Evolutionary conservation across 2,329 filamentous ascomycete genomes (phyloP), one percentile per base, ranked within the genome.

Genomic region (Neofusicoccum ribis): DNA sequence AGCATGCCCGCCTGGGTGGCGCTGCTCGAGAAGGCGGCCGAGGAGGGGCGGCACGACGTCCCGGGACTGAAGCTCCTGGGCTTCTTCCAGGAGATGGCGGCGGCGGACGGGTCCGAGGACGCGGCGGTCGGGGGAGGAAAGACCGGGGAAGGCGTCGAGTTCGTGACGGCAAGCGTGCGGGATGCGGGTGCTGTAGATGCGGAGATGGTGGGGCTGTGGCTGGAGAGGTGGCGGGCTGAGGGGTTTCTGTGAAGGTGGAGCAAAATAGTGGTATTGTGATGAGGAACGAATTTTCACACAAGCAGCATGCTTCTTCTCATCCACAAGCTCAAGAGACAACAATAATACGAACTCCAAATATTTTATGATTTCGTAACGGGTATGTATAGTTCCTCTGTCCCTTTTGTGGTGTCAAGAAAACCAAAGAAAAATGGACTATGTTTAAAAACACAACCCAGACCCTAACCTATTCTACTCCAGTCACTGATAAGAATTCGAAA

Each of bases 31-130:
- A 60, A 47, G 8, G 20, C 20, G 4, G 59, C 50, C 3, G 50
- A 63, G 8, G 39, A 37, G 8, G 39, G 56, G 31, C 36, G 17
- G 11, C 4, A 43, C 11, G 15, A 41, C 36, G 51, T 65, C 12
- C 66, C 66, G 5, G 66, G 66, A 8, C 44, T 61, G 12, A 65
- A 66, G 66, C 51, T 67, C 3, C 59, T 67, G 3, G 59, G 63
- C 8, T 67, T 67, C 47, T 67, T 67, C 47, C 63, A 67, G 23
- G 47, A 31, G 15, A 67, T 31, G 27, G 27, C 43, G 14, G 17
- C 46, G 23, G 66, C 17, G 9, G 17, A 6, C 17, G 50, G 34
- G 2, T 5, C 17, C 14, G 37, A 20, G n/a, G 36, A 39, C 1
- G 9, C 2, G n/a, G 52, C 6, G 14, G 14, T 8, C 27, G 27